Evolutionary conservation across 352 stramenopile species (phyloP), one percentile per base, ranked within the genome.

Genomic region (Globisporangium canariense): DNA sequence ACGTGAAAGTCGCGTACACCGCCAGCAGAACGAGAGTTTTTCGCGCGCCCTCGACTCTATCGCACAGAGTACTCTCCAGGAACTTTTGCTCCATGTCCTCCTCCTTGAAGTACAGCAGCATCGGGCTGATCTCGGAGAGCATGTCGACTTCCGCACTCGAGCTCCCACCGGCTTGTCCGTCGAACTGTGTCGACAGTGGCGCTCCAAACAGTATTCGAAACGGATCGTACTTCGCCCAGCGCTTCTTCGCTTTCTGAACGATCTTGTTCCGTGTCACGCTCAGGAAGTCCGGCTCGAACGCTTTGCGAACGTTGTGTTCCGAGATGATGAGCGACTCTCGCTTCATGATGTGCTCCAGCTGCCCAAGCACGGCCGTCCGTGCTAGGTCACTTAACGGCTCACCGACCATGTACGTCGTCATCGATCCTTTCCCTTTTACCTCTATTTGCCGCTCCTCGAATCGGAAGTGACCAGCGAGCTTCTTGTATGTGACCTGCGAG

Each of bases 381-480:
- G 84, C 86, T 2, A 92, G 58, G 0, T 89, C 81, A 0, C 78
- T 91, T 0, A 91, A 41, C 0, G 87, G 86, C 22, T 90, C 80
- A 5, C 83, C 85, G 1, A 97, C 74, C 47, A 96, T 73, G 58
- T 95, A 96, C 9, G 86, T 90, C 0, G 75, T 94, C 83, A 96
- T 91, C 0, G 64, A 76, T 2, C 89, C 89, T 70, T 96, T 97
- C 0, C 88, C 85, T 66, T 97, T 97, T 7, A 88, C 86, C 54
- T 95, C 75, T 59, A 96, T 88, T 52, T 92, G 76, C 0, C 89
- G 75, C 30, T 91, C 80, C 57, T 94, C 79, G 65, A 93, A 95
- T 9, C 55, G 75, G 40, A 95, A 95, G 55, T 93, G 77, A 0
- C 81, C 79, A 1, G 66, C 74, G 1, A 95, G 75, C 36, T 95